These are phyloP conservation scores for Phalaenopsis aphrodite DNA, from an alignment of 106 monocot species.

Conservation along the genomic window DNA sequence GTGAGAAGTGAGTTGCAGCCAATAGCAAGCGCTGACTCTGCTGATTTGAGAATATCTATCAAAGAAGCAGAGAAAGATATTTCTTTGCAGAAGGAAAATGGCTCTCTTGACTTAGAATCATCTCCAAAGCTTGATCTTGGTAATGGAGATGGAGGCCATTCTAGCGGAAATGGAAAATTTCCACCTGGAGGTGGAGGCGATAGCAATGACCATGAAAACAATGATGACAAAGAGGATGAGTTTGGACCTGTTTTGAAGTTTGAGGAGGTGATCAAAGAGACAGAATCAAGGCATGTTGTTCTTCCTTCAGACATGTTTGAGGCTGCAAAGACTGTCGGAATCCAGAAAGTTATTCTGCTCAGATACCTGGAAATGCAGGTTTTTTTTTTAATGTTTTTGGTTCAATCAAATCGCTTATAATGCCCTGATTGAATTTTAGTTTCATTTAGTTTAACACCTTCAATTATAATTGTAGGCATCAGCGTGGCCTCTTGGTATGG, in stretches of 20 bases:
- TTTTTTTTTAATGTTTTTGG: not conserved
- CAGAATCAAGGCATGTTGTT: constrained; percentile 23
- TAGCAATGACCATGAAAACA: constrained; percentile 11
- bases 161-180: constrained; percentile 19
- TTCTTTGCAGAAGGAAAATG: constrained; percentile 7
- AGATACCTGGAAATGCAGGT: constrained; percentile 86
- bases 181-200: constrained; percentile 31
- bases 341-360: constrained; percentile 55
- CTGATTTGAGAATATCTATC: not conserved
- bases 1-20: constrained; percentile 19
- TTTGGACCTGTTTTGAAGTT: constrained; percentile 52
- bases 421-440: not conserved
- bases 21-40: not conserved
- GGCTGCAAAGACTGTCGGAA: constrained; percentile 52
- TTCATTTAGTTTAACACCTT: not conserved
- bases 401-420: not conserved
- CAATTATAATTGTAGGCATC: constrained; percentile 25
- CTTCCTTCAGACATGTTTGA: constrained; percentile 61
- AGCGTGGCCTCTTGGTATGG: constrained; percentile 52
- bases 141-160: constrained; percentile 15
- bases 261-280: constrained; percentile 45
- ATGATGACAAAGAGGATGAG: constrained; percentile 29
- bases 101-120: constrained; percentile 4
- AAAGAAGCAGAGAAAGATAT: constrained; percentile 7
- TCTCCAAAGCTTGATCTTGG: constrained; percentile 18